Evolutionary conservation across 768 basidiomycete species (phyloP), one percentile per base, ranked within the genome.

Genomic region (Neoboletus brunneissimus): DNA sequence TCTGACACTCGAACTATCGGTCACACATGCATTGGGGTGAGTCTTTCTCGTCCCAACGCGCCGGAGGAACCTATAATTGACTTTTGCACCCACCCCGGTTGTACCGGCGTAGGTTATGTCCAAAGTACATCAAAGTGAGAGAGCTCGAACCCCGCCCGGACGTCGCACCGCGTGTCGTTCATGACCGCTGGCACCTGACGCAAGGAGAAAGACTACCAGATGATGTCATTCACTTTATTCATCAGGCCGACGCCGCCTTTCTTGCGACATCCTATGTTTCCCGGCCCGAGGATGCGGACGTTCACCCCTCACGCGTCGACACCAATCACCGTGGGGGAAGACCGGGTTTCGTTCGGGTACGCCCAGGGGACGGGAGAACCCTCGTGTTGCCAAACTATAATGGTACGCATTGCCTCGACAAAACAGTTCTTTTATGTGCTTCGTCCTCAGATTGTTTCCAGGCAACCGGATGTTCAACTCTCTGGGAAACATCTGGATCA

Each of bases 381-480:
- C 57, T 86, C 4, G 76, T 81, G 2, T 56, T 87, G 6, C 86
- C 86, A 0, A 86, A 88, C 64, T 86, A 77, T 63, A 81, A 80
- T 53, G 85, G 85, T 67, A n/a, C 45, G 34, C 18, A 18, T 35
- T 43, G 20, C 31, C 43, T 41, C 15, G 20, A 8, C 43, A 43
- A 58, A 31, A 22, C 27, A 3, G 23, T 52, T 45, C 57, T 51
- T 31, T n/a, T 6, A 13, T 13, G 32, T 8, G 29, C 11, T 4
- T 3, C 20, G 15, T 43, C 8, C 31, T 59, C 38, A 59, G 4
- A 20, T 25, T 40, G 6, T 8, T 16, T 43, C 2, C 43, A 84
- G 84, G 85, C 1, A 87, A 87, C 62, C 77, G 84, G 3, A 70
- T 84, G 51, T 78, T 87, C 79, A 84, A 81, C 20, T 84, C 84